phyloP scores from a whole-genome alignment of 176 grass and related monocot genomes.

The Triticum turgidum region DNA sequence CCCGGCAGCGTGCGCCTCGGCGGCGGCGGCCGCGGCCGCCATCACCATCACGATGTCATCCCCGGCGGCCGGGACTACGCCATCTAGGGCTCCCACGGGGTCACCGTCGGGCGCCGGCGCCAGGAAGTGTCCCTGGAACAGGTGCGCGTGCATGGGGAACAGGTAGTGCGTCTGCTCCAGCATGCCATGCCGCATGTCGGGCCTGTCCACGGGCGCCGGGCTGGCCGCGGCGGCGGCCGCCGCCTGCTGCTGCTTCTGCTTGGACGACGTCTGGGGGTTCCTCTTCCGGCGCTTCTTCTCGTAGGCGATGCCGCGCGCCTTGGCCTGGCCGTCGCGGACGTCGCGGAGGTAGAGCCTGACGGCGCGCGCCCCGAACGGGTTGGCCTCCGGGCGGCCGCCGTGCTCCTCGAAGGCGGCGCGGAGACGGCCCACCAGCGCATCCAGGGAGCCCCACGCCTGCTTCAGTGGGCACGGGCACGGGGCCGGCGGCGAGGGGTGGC shows the following conservation, averaged over 20 bases:
- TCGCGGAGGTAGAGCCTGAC: constrained; percentile 69
- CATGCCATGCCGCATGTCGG: not conserved
- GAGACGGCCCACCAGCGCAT: constrained; percentile 69
- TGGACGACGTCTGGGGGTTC: not conserved
- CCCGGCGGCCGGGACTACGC: not conserved
- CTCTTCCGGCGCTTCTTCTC: constrained; percentile 53
- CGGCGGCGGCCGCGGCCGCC: constrained; percentile 24
- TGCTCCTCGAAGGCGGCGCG: constrained; percentile 81
- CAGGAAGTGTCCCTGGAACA: constrained; percentile 40
- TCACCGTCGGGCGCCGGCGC: not conserved
- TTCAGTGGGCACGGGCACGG: constrained; percentile 68
- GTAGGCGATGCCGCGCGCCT: constrained; percentile 56
- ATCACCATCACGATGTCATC: constrained; percentile 40
- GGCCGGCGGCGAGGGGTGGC: constrained; percentile 55
- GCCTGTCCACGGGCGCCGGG: not conserved
- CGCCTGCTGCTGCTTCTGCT: not conserved
- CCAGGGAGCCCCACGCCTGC: constrained; percentile 64
- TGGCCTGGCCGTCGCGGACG: constrained; percentile 48
- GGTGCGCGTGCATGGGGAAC: constrained; percentile 44
- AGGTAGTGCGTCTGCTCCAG: constrained; percentile 24
- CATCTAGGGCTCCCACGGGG: not conserved
- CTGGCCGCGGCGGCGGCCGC: not conserved
- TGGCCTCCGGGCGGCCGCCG: constrained; percentile 52
- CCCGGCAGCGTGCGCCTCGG: constrained; percentile 40
- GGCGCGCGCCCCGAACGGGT: constrained; percentile 64